A percentile compares a stretch with the other conserved stretches of the same genome.
Conservation (phyloP, 257 asterid species). For the Lycium barbarum region DNA sequence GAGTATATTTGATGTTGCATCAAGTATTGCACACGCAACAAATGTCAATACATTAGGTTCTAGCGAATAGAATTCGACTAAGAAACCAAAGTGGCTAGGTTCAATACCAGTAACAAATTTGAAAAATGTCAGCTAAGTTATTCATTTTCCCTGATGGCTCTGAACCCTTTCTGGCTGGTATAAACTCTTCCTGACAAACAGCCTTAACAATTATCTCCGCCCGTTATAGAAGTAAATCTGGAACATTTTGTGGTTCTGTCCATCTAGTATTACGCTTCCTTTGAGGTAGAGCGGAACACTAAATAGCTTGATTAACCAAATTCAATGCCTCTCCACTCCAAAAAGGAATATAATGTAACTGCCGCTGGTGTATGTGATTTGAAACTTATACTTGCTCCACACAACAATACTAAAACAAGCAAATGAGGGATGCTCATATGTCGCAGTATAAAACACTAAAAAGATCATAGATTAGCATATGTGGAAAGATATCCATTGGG, state of each 20-base stretch:
- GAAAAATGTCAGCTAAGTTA: constrained; percentile 1
- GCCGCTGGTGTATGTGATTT: background rate
- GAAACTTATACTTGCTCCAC: background rate
- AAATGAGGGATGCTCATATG: background rate
- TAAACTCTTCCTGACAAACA: constrained; percentile 15
- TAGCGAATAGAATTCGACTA: background rate
- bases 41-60: background rate
- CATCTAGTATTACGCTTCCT: background rate
- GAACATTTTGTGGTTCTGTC: background rate
- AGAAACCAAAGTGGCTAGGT: background rate
- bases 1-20: background rate
- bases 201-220: background rate
- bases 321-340: background rate
- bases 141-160: background rate
- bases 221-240: background rate
- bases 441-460: background rate
- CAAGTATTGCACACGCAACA: background rate
- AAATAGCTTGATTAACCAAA: background rate
- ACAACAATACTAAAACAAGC: background rate
- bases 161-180: background rate
- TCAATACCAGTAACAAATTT: background rate
- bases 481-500: background rate
- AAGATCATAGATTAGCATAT: background rate
- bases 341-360: background rate
- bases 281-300: background rate